Base-by-base conservation (phyloP, 225 moss, liverwort and hornwort genomes). In the Rhytidiadelphus loreus region DNA sequence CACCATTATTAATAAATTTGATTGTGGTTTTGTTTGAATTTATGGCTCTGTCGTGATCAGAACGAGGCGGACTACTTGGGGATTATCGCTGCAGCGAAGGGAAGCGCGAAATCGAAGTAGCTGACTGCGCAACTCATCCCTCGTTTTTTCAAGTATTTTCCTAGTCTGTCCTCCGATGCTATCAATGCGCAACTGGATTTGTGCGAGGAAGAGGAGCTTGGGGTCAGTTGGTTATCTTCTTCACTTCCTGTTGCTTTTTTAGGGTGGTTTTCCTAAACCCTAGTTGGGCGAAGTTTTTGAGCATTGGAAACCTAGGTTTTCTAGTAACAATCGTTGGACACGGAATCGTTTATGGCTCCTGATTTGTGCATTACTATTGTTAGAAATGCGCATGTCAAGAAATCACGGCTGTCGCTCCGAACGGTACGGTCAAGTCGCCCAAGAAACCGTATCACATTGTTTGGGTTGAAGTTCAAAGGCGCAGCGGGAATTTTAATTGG, bases 151-250 rank as follows among this genome's bases (percentile, higher is more conserved):
- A 98, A 98, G 90, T 94, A 92, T 89, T 98, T 98, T 80, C 96
- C 96, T 37, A 88, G 86, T 73, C 92, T 96, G 70, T 96, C 96
- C 37, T 92, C 98, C n/a, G 92, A 96, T 86, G 98, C 96, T 87
- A 98, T 98, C 92, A 96, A 98, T 89, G 96, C 98, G 22, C 98
- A 98, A 92, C 96, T 98, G 89, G 98, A 98, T 90, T 95, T 98
- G 69, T 98, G 98, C 92, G 98, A 98, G 93, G 98, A 98, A 93
- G 98, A 98, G 74, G 98, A 98, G 94, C 93, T 98, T 81, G 95
- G 96, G 97, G 97, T 97, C 62, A 95, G 97, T 94, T 65, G 19
- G 35, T 80, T 75, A 43, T 62, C 60, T 79, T 52, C 57, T 69
- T 83, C n/a, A 69, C 39, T 92, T 23, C 37, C 33, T 90, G n/a